phyloP scores from a whole-genome alignment of 805 yeast genomes.

The Metschnikowia lachancei region DNA sequence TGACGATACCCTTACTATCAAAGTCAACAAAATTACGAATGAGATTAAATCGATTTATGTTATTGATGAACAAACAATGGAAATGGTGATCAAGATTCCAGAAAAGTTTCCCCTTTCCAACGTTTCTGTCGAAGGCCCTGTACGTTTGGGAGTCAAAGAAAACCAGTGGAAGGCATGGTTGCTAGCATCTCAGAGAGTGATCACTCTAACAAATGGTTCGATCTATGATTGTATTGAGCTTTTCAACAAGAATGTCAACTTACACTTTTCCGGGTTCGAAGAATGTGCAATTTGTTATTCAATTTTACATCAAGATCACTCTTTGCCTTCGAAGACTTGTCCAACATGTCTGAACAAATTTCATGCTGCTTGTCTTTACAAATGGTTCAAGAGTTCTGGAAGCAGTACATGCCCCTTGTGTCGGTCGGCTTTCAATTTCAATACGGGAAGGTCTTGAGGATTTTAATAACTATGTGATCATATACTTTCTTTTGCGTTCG shows the following conservation, averaged over 20 bases:
- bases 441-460: conserved; percentile 4
- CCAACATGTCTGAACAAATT: conserved; percentile 89
- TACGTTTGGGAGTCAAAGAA: conserved; percentile 84
- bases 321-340: conserved; percentile 86
- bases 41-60: conserved; percentile 72
- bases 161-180: conserved; percentile 95
- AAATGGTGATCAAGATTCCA: conserved; percentile 74
- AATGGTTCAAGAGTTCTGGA: conserved; percentile 96
- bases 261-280: conserved; percentile 90
- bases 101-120: conserved; percentile 71
- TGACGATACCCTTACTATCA: conserved; percentile 54
- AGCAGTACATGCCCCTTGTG: conserved; percentile 93
- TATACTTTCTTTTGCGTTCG: neutral
- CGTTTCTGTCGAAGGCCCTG: conserved; percentile 72
- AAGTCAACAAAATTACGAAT: conserved; percentile 55
- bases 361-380: conserved; percentile 92
- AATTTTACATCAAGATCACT: conserved; percentile 82
- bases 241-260: conserved; percentile 68
- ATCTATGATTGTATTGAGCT: conserved; percentile 65
- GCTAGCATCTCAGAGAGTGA: conserved; percentile 81
- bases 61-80: conserved; percentile 86
- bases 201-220: conserved; percentile 71
- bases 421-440: conserved; percentile 60
- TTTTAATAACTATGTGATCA: neutral
- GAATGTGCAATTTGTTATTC: conserved; percentile 98